Evolutionary conservation across 129 eudicot genomes (phyloP), one percentile per base, ranked within the genome.

Genomic region (Pulicaria dysenterica): DNA sequence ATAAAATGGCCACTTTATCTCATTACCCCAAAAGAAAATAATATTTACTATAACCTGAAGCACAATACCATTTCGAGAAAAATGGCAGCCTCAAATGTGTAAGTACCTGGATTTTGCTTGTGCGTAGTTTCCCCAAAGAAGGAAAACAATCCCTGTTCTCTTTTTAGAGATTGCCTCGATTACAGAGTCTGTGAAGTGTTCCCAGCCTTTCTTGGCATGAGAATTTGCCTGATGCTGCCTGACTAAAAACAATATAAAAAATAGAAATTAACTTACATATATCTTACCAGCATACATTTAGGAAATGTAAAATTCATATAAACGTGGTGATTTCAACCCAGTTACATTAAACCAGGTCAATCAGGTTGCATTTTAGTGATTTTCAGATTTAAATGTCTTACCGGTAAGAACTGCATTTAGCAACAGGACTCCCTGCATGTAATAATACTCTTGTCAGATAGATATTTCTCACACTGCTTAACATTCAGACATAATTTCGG

Each of bases 121-220:
- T 34, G 98, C 97, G 77, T 85, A 90, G 79, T 94, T 94, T 73
- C 98, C 98, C 98, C 98, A 94, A 43, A 94, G 95, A 86, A 94
- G 90, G 55, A 94, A 94, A 58, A 94, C 97, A 79, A 94, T 87
- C 73, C 97, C 97, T 2, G 56, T 76, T 79, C 75, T 86, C 86
- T 88, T 86, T 80, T 83, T 81, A 13, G 98, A 94, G 41, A 94
- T 85, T 50, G 91, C 82, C 73, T 83, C 82, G 45, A 94, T 94
- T 43, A 88, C 89, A 72, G 98, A 88, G 86, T 94, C 98, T 40
- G 98, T 94, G 53, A 90, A 94, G 39, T 80, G 93, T 80, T 94
- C 98, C 97, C 98, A 94, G 31, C 98, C 98, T 68, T 87, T 94
- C 78, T 90, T 90, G 56, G 98, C 96, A 81, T 94, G 98, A 46